Base-by-base conservation (phyloP, 1,139 yeast species). In the Pneumocystis murina region DNA sequence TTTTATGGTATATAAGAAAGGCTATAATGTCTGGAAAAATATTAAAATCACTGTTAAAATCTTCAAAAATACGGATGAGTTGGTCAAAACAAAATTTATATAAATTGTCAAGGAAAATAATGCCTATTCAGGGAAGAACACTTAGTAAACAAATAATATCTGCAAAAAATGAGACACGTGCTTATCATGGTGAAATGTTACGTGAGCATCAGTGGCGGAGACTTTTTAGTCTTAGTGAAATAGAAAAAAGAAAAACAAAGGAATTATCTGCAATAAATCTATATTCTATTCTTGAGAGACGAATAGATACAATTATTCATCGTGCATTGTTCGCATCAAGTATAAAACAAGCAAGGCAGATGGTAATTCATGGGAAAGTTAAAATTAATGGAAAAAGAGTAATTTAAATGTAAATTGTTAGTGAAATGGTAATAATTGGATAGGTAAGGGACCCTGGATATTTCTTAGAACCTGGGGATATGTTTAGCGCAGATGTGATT, bases 281-380 rank as follows among this genome's bases (percentile, higher is more conserved):
- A 0, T 92, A 80, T 75, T 96, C 95, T 4, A 84, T 85, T 3
- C 77, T 94, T 67, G 98, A 92, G 73, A 86, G 86, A 73, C 80
- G 98, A 72, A 80, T 92, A 58, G 98, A 92, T 73, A 82, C 86
- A 72, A 97, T 97, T 0, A 71, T 92, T 14, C 92, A 88, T 77
- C 83, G 98, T 75, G 80, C 97, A 48, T 80, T 92, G 86, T 91
- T 92, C 77, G 96, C 98, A 3, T 83, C 96, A 6, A 87, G 96
- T 7, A 83, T 89, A 7, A 84, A 97, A 79, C 97, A 92, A 75
- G 96, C 98, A 1, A 83, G 96, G 69, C 91, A 87, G 73, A 90
- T 87, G 71, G 85, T 92, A 66, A 76, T 87, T 36, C 84, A 84
- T 63, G 96, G 96, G 0, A 80, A 85, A 69, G 98, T 92, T 20